Evolutionary conservation across 192 early-diverging fungal genomes (phyloP).

Genomic region (Podila epicladia): DNA sequence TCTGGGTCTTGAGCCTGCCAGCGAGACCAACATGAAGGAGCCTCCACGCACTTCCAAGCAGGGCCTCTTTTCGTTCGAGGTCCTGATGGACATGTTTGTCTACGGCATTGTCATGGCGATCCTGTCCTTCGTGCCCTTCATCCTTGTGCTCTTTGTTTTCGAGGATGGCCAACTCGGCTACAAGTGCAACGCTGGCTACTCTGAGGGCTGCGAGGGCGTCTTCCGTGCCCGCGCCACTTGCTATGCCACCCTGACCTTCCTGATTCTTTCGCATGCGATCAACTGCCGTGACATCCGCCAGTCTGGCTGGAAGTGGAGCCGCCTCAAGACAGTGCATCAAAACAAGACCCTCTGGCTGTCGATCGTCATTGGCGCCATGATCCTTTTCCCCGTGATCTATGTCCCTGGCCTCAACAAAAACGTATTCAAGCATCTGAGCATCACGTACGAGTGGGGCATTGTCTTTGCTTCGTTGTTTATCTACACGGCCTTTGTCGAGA

Average conservation of each 20-base stretch:
- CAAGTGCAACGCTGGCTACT: constrained; percentile 57
- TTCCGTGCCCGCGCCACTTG: constrained; percentile 78
- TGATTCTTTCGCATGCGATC: constrained; percentile 79
- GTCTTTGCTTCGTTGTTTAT: constrained; percentile 21
- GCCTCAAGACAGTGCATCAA: constrained; percentile 15
- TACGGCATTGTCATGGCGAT: constrained; percentile 74
- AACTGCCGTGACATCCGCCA: constrained; percentile 78
- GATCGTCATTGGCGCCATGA: constrained; percentile 60
- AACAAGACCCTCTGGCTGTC: constrained; percentile 61
- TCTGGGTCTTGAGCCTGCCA: constrained; percentile 74
- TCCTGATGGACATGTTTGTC: constrained; percentile 72
- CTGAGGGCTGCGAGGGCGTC: constrained; percentile 62
- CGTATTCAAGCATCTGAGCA: constrained; percentile 42
- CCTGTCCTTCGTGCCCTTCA: constrained; percentile 71
- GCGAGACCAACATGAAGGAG: constrained; percentile 72
- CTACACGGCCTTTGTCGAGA: constrained; percentile 29
- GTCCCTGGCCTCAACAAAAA: constrained; percentile 45
- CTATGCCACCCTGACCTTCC: constrained; percentile 76
- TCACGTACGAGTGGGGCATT: constrained; percentile 43
- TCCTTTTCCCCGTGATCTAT: constrained; percentile 32
- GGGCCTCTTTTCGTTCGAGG: constrained; percentile 74
- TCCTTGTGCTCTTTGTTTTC: constrained; percentile 69
- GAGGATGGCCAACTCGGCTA: constrained; percentile 68
- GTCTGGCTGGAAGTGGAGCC: constrained; percentile 60
- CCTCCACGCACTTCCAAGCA: constrained; percentile 72